Evolutionary conservation across 169 alveolate species (phyloP), one percentile per base, ranked within the genome.

Genomic region (Eimeria necatrix): DNA sequence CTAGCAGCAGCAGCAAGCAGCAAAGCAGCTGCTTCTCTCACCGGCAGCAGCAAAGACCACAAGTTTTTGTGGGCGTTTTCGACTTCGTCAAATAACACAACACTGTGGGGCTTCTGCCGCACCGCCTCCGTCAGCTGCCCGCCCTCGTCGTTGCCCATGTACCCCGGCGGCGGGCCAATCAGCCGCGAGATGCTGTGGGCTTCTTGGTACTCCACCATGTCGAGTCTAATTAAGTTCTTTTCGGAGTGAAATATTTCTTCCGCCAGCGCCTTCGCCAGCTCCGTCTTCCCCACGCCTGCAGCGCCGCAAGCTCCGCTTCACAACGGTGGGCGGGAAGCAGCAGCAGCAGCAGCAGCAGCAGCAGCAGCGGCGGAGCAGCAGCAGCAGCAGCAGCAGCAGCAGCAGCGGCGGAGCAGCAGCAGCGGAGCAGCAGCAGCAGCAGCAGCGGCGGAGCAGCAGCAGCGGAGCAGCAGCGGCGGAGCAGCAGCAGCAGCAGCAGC

Each of bases 81-180:
- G 24, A 98, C 97, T 86, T 98, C 99, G 80, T 98, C 99, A 89
- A 98, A 97, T 41, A 98, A 96, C 46, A 98, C 98, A 51, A 98
- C 98, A 52, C 98, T 96, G 95, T 98, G 97, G 2, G 99, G 99
- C 88, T 96, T 94, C 26, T 98, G 96, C 78, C 98, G 87, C 48
- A 98, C 98, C 4, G 98, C 98, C 92, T 98, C 99, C 4, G 99
- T 98, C 76, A 98, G 96, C 80, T 97, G 96, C 4, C 99, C 98
- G 20, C 99, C 99, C 84, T 96, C 97, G 71, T 96, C 99, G 94
- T 90, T 97, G 26, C 99, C 99, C 20, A 98, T 98, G 91, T 98
- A 98, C 12, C 99, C 99, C 3, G 99, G 99, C 2, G 99, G 98
- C 14, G 99, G 97, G 52, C 99, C 99, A 9, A 98, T 97, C 53